Percentiles rank a stretch among this genome's conserved stretches.
Evolutionary conservation across 768 basidiomycete genomes (phyloP).

Genomic region (Phylloporus sp.): DNA sequence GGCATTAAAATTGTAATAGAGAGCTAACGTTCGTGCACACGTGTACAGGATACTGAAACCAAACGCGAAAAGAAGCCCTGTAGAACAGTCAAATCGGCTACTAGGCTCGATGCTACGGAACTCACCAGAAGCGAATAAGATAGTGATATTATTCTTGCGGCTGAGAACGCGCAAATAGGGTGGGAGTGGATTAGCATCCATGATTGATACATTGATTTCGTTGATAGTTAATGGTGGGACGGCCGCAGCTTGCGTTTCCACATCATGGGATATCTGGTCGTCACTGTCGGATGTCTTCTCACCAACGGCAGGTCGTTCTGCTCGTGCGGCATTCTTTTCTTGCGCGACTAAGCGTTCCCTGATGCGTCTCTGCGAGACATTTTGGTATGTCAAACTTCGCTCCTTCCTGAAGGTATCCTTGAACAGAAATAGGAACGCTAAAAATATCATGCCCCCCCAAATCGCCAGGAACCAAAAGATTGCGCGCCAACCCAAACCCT

Average conservation of each 20-base stretch:
- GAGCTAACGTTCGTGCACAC: conserved; percentile 64
- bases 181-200: conserved; percentile 69
- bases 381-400: conserved; percentile 77
- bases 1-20: conserved; percentile 63
- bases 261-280: conserved; percentile 17
- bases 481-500: conserved; percentile 72
- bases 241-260: conserved; percentile 18
- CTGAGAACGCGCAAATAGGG: conserved; percentile 59
- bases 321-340: conserved; percentile 10
- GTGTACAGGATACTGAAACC: conserved; percentile 72
- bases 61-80: conserved; percentile 69
- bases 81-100: background rate
- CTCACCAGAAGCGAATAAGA: conserved; percentile 41
- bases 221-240: conserved; percentile 13
- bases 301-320: conserved; percentile 6
- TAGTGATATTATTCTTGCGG: conserved; percentile 62
- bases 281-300: conserved; percentile 7
- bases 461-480: conserved; percentile 83
- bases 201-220: conserved; percentile 54
- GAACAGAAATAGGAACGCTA: conserved; percentile 67
- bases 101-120: background rate
- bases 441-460: conserved; percentile 50
- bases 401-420: conserved; percentile 83
- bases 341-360: conserved; percentile 17
- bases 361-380: conserved; percentile 46